phyloP scores from a whole-genome alignment of 163 green algal genomes.

The Coccomyxa subellipsoidea region DNA sequence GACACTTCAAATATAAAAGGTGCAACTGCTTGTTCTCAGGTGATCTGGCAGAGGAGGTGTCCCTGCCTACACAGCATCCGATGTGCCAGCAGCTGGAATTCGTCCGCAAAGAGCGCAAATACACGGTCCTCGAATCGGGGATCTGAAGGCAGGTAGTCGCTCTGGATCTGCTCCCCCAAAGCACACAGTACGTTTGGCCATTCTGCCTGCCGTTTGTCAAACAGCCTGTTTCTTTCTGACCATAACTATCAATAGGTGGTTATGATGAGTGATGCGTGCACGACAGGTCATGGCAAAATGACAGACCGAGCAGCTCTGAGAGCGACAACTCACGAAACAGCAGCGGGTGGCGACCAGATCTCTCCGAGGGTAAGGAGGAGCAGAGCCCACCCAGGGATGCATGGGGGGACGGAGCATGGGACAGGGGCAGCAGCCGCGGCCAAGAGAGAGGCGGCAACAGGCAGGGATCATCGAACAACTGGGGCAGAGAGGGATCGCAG shows the following conservation, averaged over 20 bases:
- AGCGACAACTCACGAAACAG: neutral
- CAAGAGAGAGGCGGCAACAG: neutral
- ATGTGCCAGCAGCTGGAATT: neutral
- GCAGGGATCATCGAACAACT: neutral
- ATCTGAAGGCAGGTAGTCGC: neutral
- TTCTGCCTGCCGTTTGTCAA: neutral
- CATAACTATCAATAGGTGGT: neutral
- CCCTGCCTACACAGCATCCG: neutral
- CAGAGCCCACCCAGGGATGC: neutral
- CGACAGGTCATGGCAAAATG: neutral
- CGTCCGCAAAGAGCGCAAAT: neutral
- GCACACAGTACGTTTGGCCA: too few species aligned
- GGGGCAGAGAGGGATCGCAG: neutral
- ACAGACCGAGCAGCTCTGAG: neutral
- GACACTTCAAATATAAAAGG: neutral
- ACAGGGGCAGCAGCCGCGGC: neutral
- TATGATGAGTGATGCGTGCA: neutral
- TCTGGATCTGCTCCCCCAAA: too few species aligned
- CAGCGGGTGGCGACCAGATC: neutral
- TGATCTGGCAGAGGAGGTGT: neutral
- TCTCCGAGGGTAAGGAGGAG: neutral
- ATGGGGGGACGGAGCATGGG: neutral
- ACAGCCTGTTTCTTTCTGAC: neutral
- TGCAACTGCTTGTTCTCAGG: neutral
- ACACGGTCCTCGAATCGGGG: neutral